Evolutionary conservation across 768 basidiomycete species (phyloP), one percentile per base, ranked within the genome.

Genomic region (Tricholoma bakamatsutake): DNA sequence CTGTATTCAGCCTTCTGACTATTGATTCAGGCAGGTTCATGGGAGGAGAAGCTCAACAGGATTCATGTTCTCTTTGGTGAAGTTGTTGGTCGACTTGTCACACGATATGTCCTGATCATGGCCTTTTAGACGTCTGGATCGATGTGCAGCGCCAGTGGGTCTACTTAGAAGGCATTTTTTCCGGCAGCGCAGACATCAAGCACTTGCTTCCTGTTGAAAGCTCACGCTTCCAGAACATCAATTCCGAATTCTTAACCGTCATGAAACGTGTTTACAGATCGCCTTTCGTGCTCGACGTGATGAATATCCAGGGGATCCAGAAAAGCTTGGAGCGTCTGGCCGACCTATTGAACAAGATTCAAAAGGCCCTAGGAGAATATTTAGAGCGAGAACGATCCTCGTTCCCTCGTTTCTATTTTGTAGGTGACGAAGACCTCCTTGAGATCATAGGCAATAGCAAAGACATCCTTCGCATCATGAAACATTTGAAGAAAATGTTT

Each of bases 251-350:
- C 75, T 78, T 98, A 50, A 85, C 91, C 0, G 94, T 98, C 61
- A 98, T 99, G 97, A 98, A 98, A 79, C 96, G 96, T 71, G 97
- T 99, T 56, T 95, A 96, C 83, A 98, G 98, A 73, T 98, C 96
- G 12, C 95, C 97, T 0, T 96, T 98, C 70, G 87, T 98, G 43
- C 76, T 98, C 50, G 97, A 99, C 64, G 94, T 99, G 54, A 84
- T 98, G 80, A 95, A 95, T 67, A 96, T 98, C 61, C 87, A 84
- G 57, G 90, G 90, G 30, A 90, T 99, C 56, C 97, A 99, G 74
- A 98, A 99, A 76, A 94, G 90, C 60, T 76, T 99, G 61, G 97
- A 99, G 71, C 93, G 97, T 53, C 82, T 99, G 10, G 93, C 95
- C 1, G 97, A 99, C 62, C 78, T 98, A 33, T 77, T 99, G 53